Percentiles rank a stretch among this genome's conserved stretches.
These are phyloP conservation scores for Venturia aucupariae DNA, from an alignment of 2,329 filamentous ascomycete genomes.

Conservation along the genomic window DNA sequence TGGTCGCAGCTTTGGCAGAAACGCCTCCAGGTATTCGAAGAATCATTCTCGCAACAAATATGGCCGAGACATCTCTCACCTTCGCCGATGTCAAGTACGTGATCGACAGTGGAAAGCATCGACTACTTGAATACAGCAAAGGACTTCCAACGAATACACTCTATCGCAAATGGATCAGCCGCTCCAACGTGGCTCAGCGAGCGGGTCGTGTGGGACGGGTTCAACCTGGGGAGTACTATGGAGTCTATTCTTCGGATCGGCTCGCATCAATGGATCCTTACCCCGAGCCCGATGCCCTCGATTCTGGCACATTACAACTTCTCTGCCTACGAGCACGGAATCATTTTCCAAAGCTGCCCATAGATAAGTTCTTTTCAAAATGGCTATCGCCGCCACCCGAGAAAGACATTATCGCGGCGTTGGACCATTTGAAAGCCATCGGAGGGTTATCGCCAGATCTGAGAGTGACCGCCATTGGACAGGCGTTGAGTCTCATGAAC, in stretches of 20 bases:
- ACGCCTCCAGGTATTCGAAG: slow-evolving; percentile 35
- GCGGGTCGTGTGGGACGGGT: slow-evolving; percentile 43
- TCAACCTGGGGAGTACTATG: slow-evolving; percentile 41
- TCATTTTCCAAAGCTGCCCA: slow-evolving; percentile 10
- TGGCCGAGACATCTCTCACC: slow-evolving; percentile 43
- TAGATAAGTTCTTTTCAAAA: slow-evolving; percentile 5
- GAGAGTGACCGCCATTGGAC: slow-evolving; percentile 37
- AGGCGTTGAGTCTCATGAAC: slow-evolving; percentile 29
- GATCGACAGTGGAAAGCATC: slow-evolving; percentile 38
- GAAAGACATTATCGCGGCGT: slow-evolving; percentile 15
- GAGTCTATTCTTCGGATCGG: slow-evolving; percentile 34
- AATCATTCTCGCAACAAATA: slow-evolving; percentile 42
- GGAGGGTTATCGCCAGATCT: slow-evolving; percentile 36
- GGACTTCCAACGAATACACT: slow-evolving; percentile 30
- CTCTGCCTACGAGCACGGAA: slow-evolving; percentile 21
- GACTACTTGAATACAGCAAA: slow-evolving; percentile 33
- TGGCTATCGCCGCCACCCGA: background rate
- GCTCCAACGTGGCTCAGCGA: slow-evolving; percentile 39
- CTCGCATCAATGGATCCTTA: slow-evolving; percentile 30
- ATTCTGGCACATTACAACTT: background rate
- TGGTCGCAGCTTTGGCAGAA: slow-evolving; percentile 34
- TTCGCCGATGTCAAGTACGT: slow-evolving; percentile 44
- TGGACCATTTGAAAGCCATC: slow-evolving; percentile 34
- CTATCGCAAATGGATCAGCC: slow-evolving; percentile 37
- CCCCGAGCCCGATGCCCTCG: background rate